phyloP scores from a whole-genome alignment of 225 moss, liverwort and hornwort genomes.

The Ulota crispa region DNA sequence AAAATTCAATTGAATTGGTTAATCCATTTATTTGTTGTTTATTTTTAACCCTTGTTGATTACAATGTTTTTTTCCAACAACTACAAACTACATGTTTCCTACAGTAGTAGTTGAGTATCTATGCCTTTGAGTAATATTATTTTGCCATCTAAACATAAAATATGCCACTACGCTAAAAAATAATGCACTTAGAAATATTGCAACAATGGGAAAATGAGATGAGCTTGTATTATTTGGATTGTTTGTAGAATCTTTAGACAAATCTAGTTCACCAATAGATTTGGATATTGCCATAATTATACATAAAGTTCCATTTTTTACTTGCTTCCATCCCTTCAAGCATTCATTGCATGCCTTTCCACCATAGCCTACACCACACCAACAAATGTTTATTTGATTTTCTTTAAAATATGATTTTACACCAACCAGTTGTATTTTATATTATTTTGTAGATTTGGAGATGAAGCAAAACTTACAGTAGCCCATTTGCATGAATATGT shows the following conservation, averaged over 20 bases:
- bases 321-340: conserved; percentile 39
- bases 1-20: neutral
- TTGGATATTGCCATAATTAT: conserved; percentile 22
- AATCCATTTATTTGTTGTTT: neutral
- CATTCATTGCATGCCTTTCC: conserved; percentile 40
- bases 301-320: conserved; percentile 18
- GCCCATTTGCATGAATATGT: too few relatives aligned
- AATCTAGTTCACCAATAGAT: neutral
- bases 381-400: neutral
- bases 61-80: neutral
- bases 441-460: neutral
- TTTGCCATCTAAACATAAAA: conserved; percentile 9
- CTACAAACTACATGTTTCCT: neutral
- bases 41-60: neutral
- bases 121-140: neutral
- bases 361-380: conserved; percentile 24
- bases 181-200: neutral
- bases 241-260: neutral
- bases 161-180: conserved; percentile 8
- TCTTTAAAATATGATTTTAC: neutral
- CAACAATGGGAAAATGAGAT: neutral
- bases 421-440: fast-evolving
- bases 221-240: neutral
- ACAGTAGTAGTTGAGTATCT: neutral
- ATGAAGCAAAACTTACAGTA: neutral